These are phyloP conservation scores for Capronia epimyces DNA, from an alignment of 2,329 filamentous ascomycete genomes.

Conservation along the genomic window DNA sequence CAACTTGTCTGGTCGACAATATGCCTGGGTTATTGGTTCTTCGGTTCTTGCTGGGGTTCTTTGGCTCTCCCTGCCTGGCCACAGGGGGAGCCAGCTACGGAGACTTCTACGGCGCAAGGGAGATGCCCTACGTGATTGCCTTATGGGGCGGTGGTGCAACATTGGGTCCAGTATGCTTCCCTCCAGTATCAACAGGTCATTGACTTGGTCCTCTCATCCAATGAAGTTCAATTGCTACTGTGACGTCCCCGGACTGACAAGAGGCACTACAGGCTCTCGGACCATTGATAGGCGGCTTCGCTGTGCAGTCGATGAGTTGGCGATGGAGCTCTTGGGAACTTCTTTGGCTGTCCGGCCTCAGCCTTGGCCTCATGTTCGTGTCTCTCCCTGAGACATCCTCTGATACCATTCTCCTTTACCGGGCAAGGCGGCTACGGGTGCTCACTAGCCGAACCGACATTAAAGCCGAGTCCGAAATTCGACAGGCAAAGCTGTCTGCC, in stretches of 20 bases:
- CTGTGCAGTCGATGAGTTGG: conserved; percentile 37
- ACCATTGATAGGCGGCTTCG: conserved; percentile 41
- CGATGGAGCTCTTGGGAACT: conserved; percentile 40
- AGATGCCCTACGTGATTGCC: conserved; percentile 54
- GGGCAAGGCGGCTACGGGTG: conserved; percentile 40
- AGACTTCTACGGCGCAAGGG: conserved; percentile 44
- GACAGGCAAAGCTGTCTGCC: conserved; percentile 50
- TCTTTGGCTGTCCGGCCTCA: conserved; percentile 37
- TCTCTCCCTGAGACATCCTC: conserved; percentile 33
- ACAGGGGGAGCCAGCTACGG: conserved; percentile 46
- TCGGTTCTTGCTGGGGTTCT: conserved; percentile 60
- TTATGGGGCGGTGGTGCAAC: conserved; percentile 44
- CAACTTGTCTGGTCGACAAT: conserved; percentile 57
- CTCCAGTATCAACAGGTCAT: conserved; percentile 29
- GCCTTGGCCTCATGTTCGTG: conserved; percentile 34
- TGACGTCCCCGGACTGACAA: neutral
- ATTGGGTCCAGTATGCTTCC: conserved; percentile 32
- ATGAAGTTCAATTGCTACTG: conserved; percentile 30
- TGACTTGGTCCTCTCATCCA: too few relatives aligned
- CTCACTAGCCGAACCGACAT: conserved; percentile 52
- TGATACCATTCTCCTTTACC: conserved; percentile 39
- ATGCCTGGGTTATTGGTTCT: conserved; percentile 59
- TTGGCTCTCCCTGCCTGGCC: conserved; percentile 59
- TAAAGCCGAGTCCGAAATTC: conserved; percentile 59
- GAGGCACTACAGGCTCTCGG: conserved; percentile 34